Evolutionary conservation across 495 filamentous ascomycete species (phyloP), one percentile per base, ranked within the genome.

Genomic region (Achaetomiella virescens): DNA sequence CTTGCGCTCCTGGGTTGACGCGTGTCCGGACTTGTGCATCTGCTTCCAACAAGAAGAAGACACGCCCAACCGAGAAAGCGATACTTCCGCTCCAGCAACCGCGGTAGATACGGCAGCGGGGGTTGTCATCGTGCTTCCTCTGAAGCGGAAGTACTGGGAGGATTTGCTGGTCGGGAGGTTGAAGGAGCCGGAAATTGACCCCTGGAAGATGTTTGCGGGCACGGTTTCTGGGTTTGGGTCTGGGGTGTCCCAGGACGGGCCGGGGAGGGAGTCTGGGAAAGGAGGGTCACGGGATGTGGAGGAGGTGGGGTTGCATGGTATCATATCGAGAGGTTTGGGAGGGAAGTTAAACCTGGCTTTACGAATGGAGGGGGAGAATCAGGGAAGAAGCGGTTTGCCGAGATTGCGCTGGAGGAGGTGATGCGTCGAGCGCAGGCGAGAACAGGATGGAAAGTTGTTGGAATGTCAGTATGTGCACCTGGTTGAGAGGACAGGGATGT

Each of bases 161-260:
- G 53, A 85, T 82, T 58, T 91, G 81, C 54, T 87, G 79, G 55
- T 81, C 75, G 60, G 81, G 76, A 57, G 85, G 78, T 58, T 90
- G 79, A 48, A 88, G 72, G 82, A 91, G 85, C 31, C 82, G 76
- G 55, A 84, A 75, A 69, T 91, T 80, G 49, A 89, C 70, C 21
- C 86, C 72, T 51, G 77, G 78, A 15, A 83, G 70, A 59, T 67
- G 89, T 85, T 68, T 84, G 84, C 27, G 72, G n/a, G n/a, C n/a
- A n/a, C 10, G 10, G 24, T 27, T 8, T 2, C 21, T 1, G 21
- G 22, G 20, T 2, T n/a, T n/a, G n/a, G n/a, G n/a, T n/a, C n/a
- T n/a, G n/a, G n/a, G n/a, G n/a, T n/a, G n/a, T n/a, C n/a, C n/a
- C n/a, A n/a, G n/a, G n/a, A n/a, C n/a, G n/a, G n/a, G n/a, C n/a